A percentile compares a stretch with the other conserved stretches of the same genome.
These are phyloP conservation scores for Phlyctochytrium planicorne DNA, from an alignment of 192 early-diverging fungal genomes.

Conservation along the genomic window DNA sequence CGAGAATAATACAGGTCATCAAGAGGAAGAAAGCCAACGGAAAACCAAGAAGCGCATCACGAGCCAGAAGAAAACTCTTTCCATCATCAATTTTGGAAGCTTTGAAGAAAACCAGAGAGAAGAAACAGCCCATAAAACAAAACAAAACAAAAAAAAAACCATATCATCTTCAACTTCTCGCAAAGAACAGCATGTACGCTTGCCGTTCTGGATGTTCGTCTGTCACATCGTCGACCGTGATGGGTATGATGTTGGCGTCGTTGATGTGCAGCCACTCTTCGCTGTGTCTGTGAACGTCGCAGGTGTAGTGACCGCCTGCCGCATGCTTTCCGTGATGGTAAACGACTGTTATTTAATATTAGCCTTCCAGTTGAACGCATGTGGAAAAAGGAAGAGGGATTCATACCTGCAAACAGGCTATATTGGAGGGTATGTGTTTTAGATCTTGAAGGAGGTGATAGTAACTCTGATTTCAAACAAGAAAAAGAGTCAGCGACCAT, in stretches of 20 bases:
- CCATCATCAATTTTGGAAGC: too few relatives aligned
- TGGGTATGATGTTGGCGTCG: constrained; percentile 71
- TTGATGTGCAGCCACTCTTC: constrained; percentile 87
- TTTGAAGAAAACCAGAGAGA: too few relatives aligned
- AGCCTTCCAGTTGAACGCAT: background rate
- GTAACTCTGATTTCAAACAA: constrained; percentile 26
- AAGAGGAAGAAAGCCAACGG: too few relatives aligned
- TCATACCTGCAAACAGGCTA: constrained; percentile 68
- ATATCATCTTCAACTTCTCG: constrained; percentile 8
- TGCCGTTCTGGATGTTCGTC: constrained; percentile 56
- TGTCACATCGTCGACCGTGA: constrained; percentile 61
- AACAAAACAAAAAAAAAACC: too few relatives aligned
- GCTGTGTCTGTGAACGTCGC: constrained; percentile 74
- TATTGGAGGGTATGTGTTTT: constrained; percentile 48
- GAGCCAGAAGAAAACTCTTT: too few relatives aligned
- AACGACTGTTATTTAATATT: constrained; percentile 61
- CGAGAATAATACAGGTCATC: too few relatives aligned
- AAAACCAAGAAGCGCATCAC: too few relatives aligned
- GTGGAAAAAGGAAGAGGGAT: background rate
- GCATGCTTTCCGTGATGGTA: constrained; percentile 91
- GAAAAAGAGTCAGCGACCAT: background rate
- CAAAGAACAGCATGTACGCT: constrained; percentile 77
- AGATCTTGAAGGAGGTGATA: constrained; percentile 47
- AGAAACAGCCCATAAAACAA: too few relatives aligned
- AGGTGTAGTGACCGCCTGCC: constrained; percentile 96